Evolutionary conservation across 1,139 yeast genomes (phyloP), one percentile per base, ranked within the genome.

Genomic region (Debaryomyces nepalensis): DNA sequence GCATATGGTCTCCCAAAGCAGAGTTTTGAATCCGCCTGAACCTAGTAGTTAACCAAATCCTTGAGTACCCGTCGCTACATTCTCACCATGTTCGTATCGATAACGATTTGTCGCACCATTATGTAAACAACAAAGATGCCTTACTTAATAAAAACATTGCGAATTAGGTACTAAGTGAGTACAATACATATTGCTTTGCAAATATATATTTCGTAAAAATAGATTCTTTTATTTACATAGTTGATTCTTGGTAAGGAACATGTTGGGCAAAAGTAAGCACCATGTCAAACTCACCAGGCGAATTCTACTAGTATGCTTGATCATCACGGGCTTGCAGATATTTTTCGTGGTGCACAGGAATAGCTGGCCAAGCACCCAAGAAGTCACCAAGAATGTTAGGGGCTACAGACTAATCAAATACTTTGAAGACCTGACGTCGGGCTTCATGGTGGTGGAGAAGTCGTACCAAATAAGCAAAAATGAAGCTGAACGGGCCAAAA

Each of bases 341-440:
- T 23, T 33, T 12, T 33, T 16, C 16, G 14, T 24, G 20, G 22
- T 16, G 11, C 26, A 15, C 22, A 8, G 26, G 15, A 23, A 6
- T 15, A 24, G 24, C 6, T 16, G 26, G 37, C 15, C 15, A 15
- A 14, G 5, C 30, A 16, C 15, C 7, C 18, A 18, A 16, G 31
- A 7, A 15, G 16, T 11, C 5, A 3, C 16, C 24, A 12, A 15
- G 16, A 14, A 15, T 16, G 14, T 14, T 5, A 14, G 12, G 16
- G 34, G 21, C 14, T 22, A 22, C 12, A 29, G 22, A 15, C 11
- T 31, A 29, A 12, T 37, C 18, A 30, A 29, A 30, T 37, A 37
- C 21, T 50, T 52, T 18, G 26, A 27, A 14, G 38, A 33, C 11
- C 14, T 16, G 23, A 10, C 24, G 23, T n/a, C 26, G 12, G 41